Conservation (phyloP, 2,329 filamentous ascomycete species). For the Xenosphaeropsis pyriputrescens region DNA sequence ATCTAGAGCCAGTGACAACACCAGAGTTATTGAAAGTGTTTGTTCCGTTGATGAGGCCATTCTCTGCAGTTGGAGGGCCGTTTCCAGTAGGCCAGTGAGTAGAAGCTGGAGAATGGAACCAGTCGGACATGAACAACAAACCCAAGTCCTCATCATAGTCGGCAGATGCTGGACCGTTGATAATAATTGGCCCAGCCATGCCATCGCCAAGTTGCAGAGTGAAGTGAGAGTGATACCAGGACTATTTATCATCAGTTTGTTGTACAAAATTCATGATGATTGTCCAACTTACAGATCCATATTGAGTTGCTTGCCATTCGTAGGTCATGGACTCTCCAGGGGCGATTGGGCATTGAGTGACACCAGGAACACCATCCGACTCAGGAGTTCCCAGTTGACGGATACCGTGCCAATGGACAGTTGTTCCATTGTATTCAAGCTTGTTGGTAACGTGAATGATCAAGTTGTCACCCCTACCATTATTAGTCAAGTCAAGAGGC, state of each 20-base stretch:
- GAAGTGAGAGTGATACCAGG: background rate
- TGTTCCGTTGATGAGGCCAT: slow-evolving; percentile 10
- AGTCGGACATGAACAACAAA: slow-evolving; percentile 4
- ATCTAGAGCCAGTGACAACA: background rate
- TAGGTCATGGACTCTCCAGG: slow-evolving; percentile 23
- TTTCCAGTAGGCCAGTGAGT: slow-evolving; percentile 17
- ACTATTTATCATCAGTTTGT: background rate
- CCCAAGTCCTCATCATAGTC: slow-evolving; percentile 8
- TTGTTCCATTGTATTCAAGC: slow-evolving; percentile 1
- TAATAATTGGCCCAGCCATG: background rate
- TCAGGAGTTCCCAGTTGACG: slow-evolving; percentile 16
- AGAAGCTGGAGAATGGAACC: slow-evolving; percentile 19
- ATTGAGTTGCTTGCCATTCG: slow-evolving; percentile 21
- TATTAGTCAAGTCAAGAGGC: no score
- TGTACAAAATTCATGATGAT: background rate
- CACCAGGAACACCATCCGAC: slow-evolving; percentile 24
- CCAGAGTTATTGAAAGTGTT: slow-evolving; percentile 3
- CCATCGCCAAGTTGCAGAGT: background rate
- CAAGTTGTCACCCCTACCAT: no score
- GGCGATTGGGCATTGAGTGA: slow-evolving; percentile 25
- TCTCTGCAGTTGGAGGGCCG: slow-evolving; percentile 10
- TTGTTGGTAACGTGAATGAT: no score
- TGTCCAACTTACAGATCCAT: slow-evolving; percentile 18
- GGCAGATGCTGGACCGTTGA: background rate
- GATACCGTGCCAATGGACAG: slow-evolving; percentile 3